Conservation (phyloP, 23 red algal genomes). For the Gracilaria gracilis region DNA sequence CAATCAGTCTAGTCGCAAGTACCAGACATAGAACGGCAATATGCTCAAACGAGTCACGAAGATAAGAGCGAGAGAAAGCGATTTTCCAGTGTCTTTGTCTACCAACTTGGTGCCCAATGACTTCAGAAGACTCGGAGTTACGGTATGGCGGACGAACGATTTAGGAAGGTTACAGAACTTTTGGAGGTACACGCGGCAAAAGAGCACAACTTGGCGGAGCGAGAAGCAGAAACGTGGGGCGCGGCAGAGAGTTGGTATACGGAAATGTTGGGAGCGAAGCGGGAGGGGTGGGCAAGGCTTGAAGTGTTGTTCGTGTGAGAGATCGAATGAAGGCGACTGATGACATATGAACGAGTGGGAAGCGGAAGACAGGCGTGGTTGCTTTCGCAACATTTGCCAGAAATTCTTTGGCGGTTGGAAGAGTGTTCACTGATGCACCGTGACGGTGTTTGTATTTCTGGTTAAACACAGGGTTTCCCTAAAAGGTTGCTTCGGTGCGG, state of each 20-base stretch:
- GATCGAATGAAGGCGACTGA: neutral
- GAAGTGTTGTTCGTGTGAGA: neutral
- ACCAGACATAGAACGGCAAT: neutral
- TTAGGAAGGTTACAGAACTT: neutral
- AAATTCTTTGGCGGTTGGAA: constrained; percentile 30
- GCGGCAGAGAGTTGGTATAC: too few species aligned
- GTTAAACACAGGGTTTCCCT: neutral
- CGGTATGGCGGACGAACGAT: neutral
- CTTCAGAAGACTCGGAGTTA: neutral
- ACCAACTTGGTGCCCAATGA: neutral
- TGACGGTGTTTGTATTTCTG: constrained; percentile 11
- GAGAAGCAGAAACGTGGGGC: too few species aligned
- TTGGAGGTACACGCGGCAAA: neutral
- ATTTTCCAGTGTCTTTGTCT: too few species aligned
- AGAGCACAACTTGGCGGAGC: neutral
- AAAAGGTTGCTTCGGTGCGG: neutral
- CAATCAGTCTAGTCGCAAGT: neutral
- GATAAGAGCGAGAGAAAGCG: neutral
- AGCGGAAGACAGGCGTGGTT: neutral
- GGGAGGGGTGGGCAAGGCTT: neutral
- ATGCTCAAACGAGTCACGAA: too few species aligned
- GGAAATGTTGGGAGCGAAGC: neutral
- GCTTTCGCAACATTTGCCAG: constrained; percentile 11
- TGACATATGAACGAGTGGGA: constrained; percentile 6
- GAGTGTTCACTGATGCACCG: constrained; percentile 13